Base-by-base conservation (phyloP, 768 basidiomycete genomes). In the Paxillus involutus region DNA sequence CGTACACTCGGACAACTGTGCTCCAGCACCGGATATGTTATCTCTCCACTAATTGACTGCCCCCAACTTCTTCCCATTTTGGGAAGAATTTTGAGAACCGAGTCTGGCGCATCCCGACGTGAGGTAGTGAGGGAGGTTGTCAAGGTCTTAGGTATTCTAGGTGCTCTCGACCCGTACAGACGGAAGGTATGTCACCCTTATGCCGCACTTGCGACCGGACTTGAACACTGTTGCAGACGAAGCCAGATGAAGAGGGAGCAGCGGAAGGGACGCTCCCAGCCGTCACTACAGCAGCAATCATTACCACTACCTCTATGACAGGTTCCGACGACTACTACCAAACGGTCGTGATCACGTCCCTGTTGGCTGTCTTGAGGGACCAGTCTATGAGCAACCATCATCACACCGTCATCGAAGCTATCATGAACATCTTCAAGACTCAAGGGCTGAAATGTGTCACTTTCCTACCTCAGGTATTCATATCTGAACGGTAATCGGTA, bases 391-490 rank as follows among this genome's bases (percentile, higher is more conserved):
- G 81, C 63, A 85, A 78, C 52, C 88, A 92, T 62, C 94, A 98
- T 63, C 89, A 97, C 63, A 89, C 86, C 21, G 96, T 95, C 44
- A 94, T 98, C 52, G 94, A 98, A 68, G 94, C 94, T 1, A 89
- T 99, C 61, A 98, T 98, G 93, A 89, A 93, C 44, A 98, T 99
- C 56, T 99, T 98, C 81, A 94, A 95, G 71, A 97, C 94, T 0
- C 95, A 98, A 66, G 94, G 96, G 13, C 74, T 98, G 66, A 94
- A 95, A 78, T 97, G 94, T 69, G 94, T 96, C 17, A 84, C 91
- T 2, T 98, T 98, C 73, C 73, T 99, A 24, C 91, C 96, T 42
- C 94, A 97, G 78, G 93, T 94, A 66, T 57, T 46, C 52, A 24
- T 42, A 17, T 35, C 41, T 37, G 49, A 50, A 49, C 19, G 41